These are phyloP conservation scores for Citrus unshiu DNA, from an alignment of 345 rosid species.

Conservation along the genomic window DNA sequence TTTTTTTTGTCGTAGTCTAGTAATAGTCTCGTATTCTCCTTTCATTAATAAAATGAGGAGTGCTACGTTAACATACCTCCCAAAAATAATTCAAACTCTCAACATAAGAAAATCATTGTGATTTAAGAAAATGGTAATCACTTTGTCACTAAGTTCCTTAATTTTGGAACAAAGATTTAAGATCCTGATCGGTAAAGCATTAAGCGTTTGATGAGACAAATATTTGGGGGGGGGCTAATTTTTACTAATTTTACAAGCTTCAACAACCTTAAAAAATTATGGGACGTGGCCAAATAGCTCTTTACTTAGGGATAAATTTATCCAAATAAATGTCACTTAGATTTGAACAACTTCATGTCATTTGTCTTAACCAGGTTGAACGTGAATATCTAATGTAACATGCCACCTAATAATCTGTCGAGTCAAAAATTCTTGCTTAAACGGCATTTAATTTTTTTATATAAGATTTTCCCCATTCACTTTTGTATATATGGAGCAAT, in stretches of 20 bases:
- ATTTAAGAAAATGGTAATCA: background rate
- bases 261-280: background rate
- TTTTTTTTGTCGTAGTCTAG: no score
- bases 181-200: no score
- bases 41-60: no score
- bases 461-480: background rate
- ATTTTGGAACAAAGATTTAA: slow-evolving; percentile 14
- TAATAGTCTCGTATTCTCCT: no score
- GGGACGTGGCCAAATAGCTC: background rate
- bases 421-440: background rate
- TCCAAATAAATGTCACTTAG: background rate
- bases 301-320: slow-evolving; percentile 18
- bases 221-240: background rate
- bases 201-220: background rate
- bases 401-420: slow-evolving; percentile 21
- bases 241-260: slow-evolving; percentile 8
- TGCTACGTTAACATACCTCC: no score
- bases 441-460: background rate
- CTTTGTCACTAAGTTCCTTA: slow-evolving; percentile 21
- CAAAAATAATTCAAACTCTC: background rate
- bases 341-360: slow-evolving; percentile 18
- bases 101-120: background rate
- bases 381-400: slow-evolving; percentile 28
- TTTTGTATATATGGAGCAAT: background rate
- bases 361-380: slow-evolving; percentile 25